These are phyloP conservation scores for Raphanus sativus DNA, from an alignment of 345 rosid genomes.

Conservation along the genomic window DNA sequence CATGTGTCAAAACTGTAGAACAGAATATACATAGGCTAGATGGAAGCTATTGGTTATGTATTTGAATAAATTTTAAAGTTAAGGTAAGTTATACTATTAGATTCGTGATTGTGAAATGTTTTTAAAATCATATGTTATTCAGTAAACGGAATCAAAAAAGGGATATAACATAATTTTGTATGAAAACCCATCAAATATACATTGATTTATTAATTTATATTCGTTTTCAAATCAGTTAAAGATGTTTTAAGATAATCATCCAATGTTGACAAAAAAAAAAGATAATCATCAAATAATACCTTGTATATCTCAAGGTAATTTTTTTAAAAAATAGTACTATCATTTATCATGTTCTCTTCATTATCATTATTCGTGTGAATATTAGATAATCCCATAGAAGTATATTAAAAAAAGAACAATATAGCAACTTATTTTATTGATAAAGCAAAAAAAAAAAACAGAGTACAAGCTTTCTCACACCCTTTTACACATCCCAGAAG, in stretches of 20 bases:
- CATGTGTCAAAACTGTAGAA: not conserved
- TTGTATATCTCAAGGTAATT: too few relatives aligned
- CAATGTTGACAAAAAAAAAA: too few relatives aligned
- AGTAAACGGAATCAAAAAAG: not conserved
- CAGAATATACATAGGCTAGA: not conserved
- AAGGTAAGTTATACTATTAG: not conserved
- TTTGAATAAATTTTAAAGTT: not conserved
- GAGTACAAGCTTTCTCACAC: constrained; percentile 30
- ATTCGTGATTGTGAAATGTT: not conserved
- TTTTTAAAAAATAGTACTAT: too few relatives aligned
- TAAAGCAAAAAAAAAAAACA: not conserved
- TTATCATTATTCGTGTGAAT: not conserved
- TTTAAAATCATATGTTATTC: not conserved
- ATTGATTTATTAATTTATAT: not conserved
- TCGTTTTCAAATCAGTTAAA: not conserved
- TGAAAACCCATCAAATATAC: not conserved
- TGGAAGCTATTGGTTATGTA: not conserved
- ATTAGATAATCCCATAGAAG: not conserved
- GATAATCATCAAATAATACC: too few relatives aligned
- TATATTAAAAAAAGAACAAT: not conserved
- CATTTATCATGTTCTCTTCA: not conserved
- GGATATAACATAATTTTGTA: too few relatives aligned
- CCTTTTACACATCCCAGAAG: constrained; percentile 30
- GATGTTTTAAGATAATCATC: not conserved
- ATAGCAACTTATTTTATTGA: not conserved